phyloP scores from a whole-genome alignment of 2,329 filamentous ascomycete species.

The Fusarium bactridioides region DNA sequence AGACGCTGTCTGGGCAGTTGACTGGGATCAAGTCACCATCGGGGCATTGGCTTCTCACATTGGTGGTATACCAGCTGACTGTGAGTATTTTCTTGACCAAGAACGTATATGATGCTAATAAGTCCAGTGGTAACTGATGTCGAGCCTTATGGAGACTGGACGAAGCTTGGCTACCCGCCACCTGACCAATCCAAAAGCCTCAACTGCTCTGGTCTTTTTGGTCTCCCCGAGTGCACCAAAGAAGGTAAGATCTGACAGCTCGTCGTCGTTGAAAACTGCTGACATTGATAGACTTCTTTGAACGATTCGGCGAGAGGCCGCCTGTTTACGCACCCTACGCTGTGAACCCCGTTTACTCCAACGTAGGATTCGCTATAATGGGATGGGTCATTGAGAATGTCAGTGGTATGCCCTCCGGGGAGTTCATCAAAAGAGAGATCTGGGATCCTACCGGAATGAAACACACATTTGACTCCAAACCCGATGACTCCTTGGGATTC shows the following conservation, averaged over 20 bases:
- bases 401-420: background rate
- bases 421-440: constrained; percentile 10
- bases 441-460: constrained; percentile 11
- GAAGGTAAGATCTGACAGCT: background rate
- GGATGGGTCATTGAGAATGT: constrained; percentile 12
- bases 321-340: constrained; percentile 1
- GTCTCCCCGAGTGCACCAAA: background rate
- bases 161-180: background rate
- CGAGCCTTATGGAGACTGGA: constrained; percentile 20
- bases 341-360: constrained; percentile 5
- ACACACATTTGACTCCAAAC: background rate
- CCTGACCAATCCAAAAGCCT: background rate
- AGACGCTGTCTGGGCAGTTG: constrained; percentile 6
- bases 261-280: background rate
- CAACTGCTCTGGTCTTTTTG: constrained; percentile 15
- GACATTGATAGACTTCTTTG: background rate
- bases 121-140: background rate
- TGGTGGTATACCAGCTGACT: background rate
- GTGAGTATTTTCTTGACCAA: rapidly evolving
- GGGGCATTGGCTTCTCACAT: constrained; percentile 7
- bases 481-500: constrained; percentile 4
- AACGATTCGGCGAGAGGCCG: constrained; percentile 4
- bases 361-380: background rate
- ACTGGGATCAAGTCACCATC: constrained; percentile 19
- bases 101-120: rapidly evolving